These are phyloP conservation scores for Excoecaria agallocha DNA, from an alignment of 345 rosid genomes.

Conservation along the genomic window DNA sequence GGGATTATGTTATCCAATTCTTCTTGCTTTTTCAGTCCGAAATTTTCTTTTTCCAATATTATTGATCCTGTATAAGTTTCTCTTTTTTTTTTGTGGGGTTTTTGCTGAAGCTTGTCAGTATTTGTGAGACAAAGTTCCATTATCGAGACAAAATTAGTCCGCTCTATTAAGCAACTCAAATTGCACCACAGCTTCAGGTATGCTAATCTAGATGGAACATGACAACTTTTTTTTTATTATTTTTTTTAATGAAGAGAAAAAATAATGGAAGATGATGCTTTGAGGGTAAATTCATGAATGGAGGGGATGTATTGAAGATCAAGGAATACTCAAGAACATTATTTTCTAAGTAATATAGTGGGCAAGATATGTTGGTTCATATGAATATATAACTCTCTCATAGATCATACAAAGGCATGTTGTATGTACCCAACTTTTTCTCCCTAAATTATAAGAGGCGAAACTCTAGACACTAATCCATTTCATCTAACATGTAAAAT, in stretches of 20 bases:
- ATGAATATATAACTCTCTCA: too few species aligned
- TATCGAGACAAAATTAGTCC: conserved; percentile 76
- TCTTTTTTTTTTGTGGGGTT: conserved; percentile 22
- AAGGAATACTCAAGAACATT: neutral
- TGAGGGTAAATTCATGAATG: neutral
- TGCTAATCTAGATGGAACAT: conserved; percentile 1
- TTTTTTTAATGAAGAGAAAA: neutral
- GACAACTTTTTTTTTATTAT: neutral
- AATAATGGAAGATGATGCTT: neutral
- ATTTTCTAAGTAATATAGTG: neutral
- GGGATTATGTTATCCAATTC: neutral
- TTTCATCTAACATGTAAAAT: too few species aligned
- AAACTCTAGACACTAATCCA: too few species aligned
- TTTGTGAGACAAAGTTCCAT: conserved; percentile 81
- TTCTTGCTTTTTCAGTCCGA: too few species aligned
- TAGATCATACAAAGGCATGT: too few species aligned
- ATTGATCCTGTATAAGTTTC: conserved; percentile 26
- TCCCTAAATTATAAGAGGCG: too few species aligned
- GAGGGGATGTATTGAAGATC: too few species aligned
- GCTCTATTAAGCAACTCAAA: conserved; percentile 44
- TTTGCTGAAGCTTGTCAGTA: conserved; percentile 65
- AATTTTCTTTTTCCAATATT: neutral
- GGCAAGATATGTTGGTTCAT: neutral
- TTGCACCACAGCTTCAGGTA: conserved; percentile 69
- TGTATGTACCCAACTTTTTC: too few species aligned